Base-by-base conservation (phyloP, 2,329 filamentous ascomycete species). In the Neofusicoccum laricinum region DNA sequence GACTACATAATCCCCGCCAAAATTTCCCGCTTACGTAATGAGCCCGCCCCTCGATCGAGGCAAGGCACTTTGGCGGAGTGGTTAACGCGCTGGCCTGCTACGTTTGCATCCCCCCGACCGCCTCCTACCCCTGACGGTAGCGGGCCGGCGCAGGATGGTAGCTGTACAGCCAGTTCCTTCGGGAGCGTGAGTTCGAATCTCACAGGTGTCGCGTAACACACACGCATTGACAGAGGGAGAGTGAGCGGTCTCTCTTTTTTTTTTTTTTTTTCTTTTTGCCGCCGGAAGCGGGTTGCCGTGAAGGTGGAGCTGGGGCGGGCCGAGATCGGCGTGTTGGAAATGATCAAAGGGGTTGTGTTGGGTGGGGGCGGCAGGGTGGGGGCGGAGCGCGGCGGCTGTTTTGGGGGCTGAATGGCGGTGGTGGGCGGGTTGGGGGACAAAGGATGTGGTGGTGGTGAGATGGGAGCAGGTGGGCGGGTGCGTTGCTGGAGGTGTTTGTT, bases 131-230 rank as follows among this genome's bases (percentile, higher is more conserved):
- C 43, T 34, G 57, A 45, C 3, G 25, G 25, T 30, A 6, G 25
- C 5, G 25, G 25, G 25, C 25, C 5, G 25, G 25, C 25, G 7
- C 5, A 6, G 25, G 25, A 38, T 11, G 14, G 14, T 36, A 64
- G 61, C 50, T 55, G 61, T 15, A 45, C 36, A 69, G 64, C 64
- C 64, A 53, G 64, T 69, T 68, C 67, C 67, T 65, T 69, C 68
- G 67, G 67, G 67, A 68, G 68, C 68, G 48, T 55, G 62, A 64
- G 66, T 67, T 67, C 67, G 67, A 69, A 69, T 68, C 67, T 66
- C 62, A 45, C 40, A 50, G 59, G 63, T 65, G 67, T 69, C 67
- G 68, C 57, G 43, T 55, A 17, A 61, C 59, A 61, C 58, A 61
- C 59, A 61, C 58, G 55, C 43, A 14, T 12, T 6, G 25, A 7